A percentile compares a stretch with the other conserved stretches of the same genome.
Conservation (phyloP, 75 land plant species). For the Selaginella moellendorffii region DNA sequence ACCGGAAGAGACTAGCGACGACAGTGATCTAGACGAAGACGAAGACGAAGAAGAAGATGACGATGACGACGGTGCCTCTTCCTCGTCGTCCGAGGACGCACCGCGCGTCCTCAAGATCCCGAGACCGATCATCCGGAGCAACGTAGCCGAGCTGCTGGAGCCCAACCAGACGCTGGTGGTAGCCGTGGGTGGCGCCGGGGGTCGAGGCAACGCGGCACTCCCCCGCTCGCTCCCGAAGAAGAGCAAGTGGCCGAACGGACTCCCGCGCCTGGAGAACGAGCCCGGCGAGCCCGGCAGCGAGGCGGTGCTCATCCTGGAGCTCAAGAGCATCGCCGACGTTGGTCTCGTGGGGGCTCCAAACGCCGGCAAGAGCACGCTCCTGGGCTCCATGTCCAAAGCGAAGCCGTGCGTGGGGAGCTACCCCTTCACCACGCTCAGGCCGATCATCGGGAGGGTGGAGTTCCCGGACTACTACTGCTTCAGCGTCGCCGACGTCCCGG, state of each 20-base stretch:
- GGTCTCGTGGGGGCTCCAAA: constrained; percentile 93
- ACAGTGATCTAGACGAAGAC: constrained; percentile 11
- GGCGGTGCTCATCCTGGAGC: constrained; percentile 52
- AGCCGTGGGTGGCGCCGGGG: constrained; percentile 84
- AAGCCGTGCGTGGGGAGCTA: constrained; percentile 72
- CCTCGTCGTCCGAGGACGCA: background rate
- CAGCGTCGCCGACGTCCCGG: constrained; percentile 90
- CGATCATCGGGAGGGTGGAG: constrained; percentile 71
- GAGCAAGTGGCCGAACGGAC: constrained; percentile 21
- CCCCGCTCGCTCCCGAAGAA: constrained; percentile 4
- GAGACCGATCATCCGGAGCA: constrained; percentile 17
- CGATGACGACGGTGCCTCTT: constrained; percentile 8
- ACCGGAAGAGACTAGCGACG: background rate
- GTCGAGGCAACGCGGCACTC: constrained; percentile 51
- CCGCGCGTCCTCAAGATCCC: background rate
- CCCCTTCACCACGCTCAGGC: constrained; percentile 87
- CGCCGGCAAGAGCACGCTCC: constrained; percentile 92
- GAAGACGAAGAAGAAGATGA: background rate
- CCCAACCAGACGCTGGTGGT: constrained; percentile 56
- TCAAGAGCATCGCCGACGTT: constrained; percentile 88
- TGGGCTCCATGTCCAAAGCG: constrained; percentile 81
- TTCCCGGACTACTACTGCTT: constrained; percentile 51
- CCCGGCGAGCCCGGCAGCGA: constrained; percentile 58
- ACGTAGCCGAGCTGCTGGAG: constrained; percentile 63
- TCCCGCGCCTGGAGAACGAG: constrained; percentile 24